phyloP scores from a whole-genome alignment of 2,329 filamentous ascomycete species.

The Fusarium duplospermum region DNA sequence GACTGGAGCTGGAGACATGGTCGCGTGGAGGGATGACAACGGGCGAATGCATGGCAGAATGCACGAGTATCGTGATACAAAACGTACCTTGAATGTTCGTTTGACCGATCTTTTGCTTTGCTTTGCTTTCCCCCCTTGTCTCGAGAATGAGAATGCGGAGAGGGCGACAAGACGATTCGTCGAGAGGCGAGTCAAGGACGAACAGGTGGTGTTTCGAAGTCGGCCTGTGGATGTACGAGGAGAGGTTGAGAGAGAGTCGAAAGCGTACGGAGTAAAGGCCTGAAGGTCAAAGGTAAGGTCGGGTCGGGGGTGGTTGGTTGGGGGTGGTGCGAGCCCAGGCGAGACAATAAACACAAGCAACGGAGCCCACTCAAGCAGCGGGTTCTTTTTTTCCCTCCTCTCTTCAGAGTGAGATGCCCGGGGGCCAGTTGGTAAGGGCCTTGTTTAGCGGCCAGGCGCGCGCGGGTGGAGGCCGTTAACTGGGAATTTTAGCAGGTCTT shows the following conservation, averaged over 20 bases:
- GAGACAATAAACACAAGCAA: background rate
- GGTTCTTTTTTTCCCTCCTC: background rate
- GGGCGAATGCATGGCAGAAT: conserved; percentile 25
- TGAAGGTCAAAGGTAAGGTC: background rate
- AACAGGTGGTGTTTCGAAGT: conserved; percentile 24
- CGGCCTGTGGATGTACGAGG: conserved; percentile 30
- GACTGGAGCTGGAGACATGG: background rate
- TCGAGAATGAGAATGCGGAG: conserved; percentile 1
- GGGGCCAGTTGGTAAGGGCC: background rate
- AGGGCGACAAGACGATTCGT: conserved; percentile 19
- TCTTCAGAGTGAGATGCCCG: background rate
- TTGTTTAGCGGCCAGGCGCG: background rate
- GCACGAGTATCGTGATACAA: conserved; percentile 28
- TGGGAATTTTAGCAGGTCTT: background rate
- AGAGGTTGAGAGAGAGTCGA: conserved; percentile 12
- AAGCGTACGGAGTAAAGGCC: background rate
- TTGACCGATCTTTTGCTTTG: conserved; percentile 11
- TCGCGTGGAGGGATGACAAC: conserved; percentile 18
- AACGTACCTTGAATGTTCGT: conserved; percentile 30
- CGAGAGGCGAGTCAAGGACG: conserved; percentile 18
- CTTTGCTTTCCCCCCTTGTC: background rate
- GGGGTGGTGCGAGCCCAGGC: conserved; percentile 15
- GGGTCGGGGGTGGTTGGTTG: conserved; percentile 2
- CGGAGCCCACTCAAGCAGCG: background rate
- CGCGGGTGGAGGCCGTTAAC: conserved; percentile 1